These are phyloP conservation scores for Syzygium aromaticum DNA, from an alignment of 345 rosid species.

Conservation along the genomic window DNA sequence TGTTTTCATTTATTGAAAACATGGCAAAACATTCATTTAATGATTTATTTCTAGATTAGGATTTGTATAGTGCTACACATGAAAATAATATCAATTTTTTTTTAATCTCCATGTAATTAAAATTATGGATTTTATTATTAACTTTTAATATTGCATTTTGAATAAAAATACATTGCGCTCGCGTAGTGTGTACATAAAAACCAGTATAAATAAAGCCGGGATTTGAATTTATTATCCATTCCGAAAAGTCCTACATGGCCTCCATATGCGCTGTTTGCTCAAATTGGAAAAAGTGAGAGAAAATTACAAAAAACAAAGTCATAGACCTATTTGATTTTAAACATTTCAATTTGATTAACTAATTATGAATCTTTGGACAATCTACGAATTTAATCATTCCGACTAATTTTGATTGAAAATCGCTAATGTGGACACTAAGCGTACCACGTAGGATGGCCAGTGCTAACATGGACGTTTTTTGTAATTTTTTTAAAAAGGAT, in stretches of 20 bases:
- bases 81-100: background rate
- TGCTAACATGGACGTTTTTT: fast-evolving
- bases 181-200: background rate
- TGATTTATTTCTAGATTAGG: background rate
- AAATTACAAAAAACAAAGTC: background rate
- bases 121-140: background rate
- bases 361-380: fast-evolving
- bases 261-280: background rate
- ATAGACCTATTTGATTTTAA: background rate
- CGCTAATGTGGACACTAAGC: fast-evolving
- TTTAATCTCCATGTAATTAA: background rate
- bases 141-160: background rate
- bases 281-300: background rate
- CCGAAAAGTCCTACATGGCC: background rate
- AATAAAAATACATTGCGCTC: background rate
- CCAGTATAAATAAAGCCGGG: background rate
- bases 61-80: background rate
- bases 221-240: background rate
- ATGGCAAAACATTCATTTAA: background rate
- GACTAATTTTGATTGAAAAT: fast-evolving
- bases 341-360: fast-evolving
- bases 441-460: fast-evolving
- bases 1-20: background rate
- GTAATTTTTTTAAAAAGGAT: background rate
- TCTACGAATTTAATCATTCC: background rate